Base-by-base conservation (phyloP, 768 basidiomycete genomes). In the Hygrophorus russula region DNA sequence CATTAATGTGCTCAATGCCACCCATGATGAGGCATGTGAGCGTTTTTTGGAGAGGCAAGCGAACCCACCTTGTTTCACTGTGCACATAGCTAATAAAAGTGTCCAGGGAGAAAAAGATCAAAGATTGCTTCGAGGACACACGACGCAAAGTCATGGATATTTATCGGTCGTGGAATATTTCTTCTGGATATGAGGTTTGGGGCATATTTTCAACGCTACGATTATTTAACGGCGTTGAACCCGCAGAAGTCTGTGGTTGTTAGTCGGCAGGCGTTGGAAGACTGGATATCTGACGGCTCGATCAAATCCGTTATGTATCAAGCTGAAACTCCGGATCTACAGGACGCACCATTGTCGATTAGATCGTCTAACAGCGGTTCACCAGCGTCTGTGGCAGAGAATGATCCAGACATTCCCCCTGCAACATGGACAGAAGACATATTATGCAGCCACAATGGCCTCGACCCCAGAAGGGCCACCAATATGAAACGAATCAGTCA, bases 401-500 rank as follows among this genome's bases (percentile, higher is more conserved):
- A 15, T 15, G 5, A n/a, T n/a, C n/a, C 29, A 9, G 15, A 19
- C 13, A 5, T 18, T 42, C 14, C 4, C 13, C 20, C 14, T 20
- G 48, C 58, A 13, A 65, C 69, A 32, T 49, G 62, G n/a, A 51
- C 62, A 34, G 53, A 61, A 6, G 72, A 75, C 27, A 71, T 88
- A 17, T 43, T 74, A 6, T 92, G 88, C 49, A 50, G 50, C 14
- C 88, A 92, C 56, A 70, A 70, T 3, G 57, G 51, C 15, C 65
- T 88, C 30, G 70, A 86, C 58, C 85, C 85, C 9, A 51, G 51
- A 17, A 79, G 75, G 55, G 69, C 72, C 3, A 51, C 54, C 35
- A 61, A 72, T 48, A 81, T 90, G 76, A 90, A 88, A 54, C 70
- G 79, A 39, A 70, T 92, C 33, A 69, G 63, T 18, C 57, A 63